Percentiles rank a stretch among this genome's conserved stretches.
phyloP scores from a whole-genome alignment of 2,329 filamentous ascomycete genomes.

The Xylaria sp. region DNA sequence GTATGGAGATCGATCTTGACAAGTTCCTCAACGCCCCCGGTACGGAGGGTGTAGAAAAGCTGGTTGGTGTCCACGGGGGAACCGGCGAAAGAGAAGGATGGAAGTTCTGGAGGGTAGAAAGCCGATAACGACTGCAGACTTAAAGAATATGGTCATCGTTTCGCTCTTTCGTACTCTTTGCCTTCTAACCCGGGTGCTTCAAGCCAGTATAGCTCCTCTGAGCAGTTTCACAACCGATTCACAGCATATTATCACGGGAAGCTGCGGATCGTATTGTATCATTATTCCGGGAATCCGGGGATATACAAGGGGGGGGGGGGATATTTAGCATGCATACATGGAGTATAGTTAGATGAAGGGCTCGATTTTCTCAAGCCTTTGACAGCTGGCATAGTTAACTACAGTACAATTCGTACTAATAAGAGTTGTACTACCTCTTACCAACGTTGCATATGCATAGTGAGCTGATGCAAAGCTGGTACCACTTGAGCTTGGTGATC shows the following conservation, averaged over 20 bases:
- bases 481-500: background rate
- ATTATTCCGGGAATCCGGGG: constrained; percentile 20
- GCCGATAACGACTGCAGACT: constrained; percentile 43
- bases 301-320: constrained; percentile 17
- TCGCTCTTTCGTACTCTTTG: constrained; percentile 14
- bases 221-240: constrained; percentile 11
- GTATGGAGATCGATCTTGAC: constrained; percentile 92
- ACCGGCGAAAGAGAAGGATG: constrained; percentile 78
- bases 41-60: constrained; percentile 82
- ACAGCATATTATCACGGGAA: background rate
- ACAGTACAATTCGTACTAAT: constrained; percentile 27
- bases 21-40: constrained; percentile 83
- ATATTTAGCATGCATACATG: constrained; percentile 29
- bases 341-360: constrained; percentile 29
- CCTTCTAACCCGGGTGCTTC: constrained; percentile 10
- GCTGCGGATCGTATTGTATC: constrained; percentile 24
- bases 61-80: constrained; percentile 82
- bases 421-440: constrained; percentile 21
- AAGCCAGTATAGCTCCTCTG: background rate
- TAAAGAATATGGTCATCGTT: constrained; percentile 12
- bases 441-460: constrained; percentile 7
- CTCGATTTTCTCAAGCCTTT: constrained; percentile 17
- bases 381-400: constrained; percentile 7
- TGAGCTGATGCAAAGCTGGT: background rate
- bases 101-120: constrained; percentile 84